Percentiles rank a stretch among this genome's conserved stretches.
Conservation (phyloP, 2,329 filamentous ascomycete genomes). For the Cryphonectria naterciae region DNA sequence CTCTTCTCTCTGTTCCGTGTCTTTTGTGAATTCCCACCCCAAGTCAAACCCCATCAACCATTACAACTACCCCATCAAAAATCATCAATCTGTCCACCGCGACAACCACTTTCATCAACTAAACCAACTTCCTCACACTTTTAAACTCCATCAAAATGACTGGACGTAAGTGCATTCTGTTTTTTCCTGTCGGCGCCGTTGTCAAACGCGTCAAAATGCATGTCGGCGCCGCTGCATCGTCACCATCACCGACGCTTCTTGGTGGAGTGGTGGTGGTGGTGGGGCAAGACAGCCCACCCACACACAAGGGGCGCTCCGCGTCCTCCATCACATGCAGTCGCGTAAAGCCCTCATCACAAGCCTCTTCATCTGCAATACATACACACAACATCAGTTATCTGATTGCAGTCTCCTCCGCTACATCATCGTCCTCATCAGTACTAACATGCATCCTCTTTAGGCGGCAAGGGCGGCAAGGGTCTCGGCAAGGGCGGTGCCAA, state of each 20-base stretch:
- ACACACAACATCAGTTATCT: neutral
- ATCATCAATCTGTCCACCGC: conserved; percentile 37
- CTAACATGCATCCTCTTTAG: conserved; percentile 59
- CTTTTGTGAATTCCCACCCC: conserved; percentile 22
- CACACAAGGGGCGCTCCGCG: conserved; percentile 34
- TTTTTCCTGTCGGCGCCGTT: conserved; percentile 18
- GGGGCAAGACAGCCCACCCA: conserved; percentile 30
- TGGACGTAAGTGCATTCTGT: conserved; percentile 46
- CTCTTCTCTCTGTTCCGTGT: conserved; percentile 9
- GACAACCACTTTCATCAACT: conserved; percentile 39
- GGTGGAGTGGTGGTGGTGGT: conserved; percentile 31
- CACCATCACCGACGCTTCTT: conserved; percentile 31
- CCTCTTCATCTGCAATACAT: conserved; percentile 20
- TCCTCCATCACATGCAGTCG: conserved; percentile 32
- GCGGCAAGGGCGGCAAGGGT: conserved; percentile 95
- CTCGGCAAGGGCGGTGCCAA: conserved; percentile 98
- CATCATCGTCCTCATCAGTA: conserved; percentile 30
- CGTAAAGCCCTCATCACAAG: conserved; percentile 20
- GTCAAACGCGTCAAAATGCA: conserved; percentile 14
- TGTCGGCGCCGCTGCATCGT: conserved; percentile 21
- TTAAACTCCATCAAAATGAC: conserved; percentile 62
- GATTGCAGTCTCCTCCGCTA: neutral
- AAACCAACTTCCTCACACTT: conserved; percentile 28
- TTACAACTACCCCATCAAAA: conserved; percentile 36
- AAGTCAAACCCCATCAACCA: conserved; percentile 39